These are phyloP conservation scores for Silene conica DNA, from an alignment of 148 eudicot genomes.

Conservation along the genomic window DNA sequence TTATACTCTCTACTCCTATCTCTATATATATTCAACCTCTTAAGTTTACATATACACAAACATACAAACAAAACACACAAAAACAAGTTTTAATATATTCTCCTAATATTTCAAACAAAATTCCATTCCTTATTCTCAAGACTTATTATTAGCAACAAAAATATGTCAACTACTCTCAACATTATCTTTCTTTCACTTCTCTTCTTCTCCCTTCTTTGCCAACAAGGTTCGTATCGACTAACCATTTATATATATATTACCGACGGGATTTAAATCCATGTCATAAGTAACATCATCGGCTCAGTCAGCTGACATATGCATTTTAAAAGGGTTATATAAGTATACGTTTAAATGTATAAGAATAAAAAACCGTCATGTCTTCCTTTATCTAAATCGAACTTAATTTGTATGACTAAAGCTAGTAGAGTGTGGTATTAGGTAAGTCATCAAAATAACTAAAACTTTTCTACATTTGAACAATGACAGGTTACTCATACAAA, in stretches of 20 bases:
- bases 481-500: constrained; percentile 25
- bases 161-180: neutral
- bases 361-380: no score
- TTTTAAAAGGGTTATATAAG: no score
- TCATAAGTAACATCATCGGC: no score
- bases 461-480: neutral
- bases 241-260: no score
- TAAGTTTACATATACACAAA: neutral
- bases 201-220: constrained; percentile 17
- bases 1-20: neutral
- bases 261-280: no score
- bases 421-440: no score
- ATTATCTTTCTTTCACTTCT: constrained; percentile 17
- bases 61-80: no score
- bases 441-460: no score
- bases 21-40: constrained; percentile 12
- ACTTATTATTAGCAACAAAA: no score
- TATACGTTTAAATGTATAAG: no score
- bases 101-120: neutral
- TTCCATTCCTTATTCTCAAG: no score
- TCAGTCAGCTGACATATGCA: no score
- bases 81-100: neutral
- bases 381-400: neutral
- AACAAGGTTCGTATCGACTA: constrained; percentile 12
- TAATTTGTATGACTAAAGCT: neutral